Base-by-base conservation (phyloP, 140 eudicot species). In the Cichorium intybus region DNA sequence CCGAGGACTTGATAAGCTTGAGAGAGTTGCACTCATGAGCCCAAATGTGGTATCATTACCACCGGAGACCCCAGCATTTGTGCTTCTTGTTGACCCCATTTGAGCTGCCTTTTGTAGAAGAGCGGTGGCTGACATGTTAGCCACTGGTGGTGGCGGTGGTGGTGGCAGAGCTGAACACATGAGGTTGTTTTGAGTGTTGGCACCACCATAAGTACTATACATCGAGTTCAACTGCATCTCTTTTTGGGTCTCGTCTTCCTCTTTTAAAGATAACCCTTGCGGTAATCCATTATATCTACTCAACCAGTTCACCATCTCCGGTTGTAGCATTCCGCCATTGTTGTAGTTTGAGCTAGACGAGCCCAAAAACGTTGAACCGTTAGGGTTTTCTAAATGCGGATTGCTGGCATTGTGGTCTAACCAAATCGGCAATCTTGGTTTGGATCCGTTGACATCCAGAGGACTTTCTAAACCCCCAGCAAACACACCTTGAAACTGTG, bases 51-150 rank as follows among this genome's bases (percentile, higher is more conserved):
- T 68, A 11, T 68, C 75, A 7, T 66, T 74, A 28, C 75, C 80
- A 60, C 79, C 62, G 22, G 39, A 51, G 22, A 9, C 56, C 14
- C 56, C 39, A 0, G 69, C n/a, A 17, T 55, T 68, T 52, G 86
- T 80, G 57, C 82, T 77, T 63, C 88, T 84, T 11, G 95, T 84
- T 15, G 88, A 90, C 12, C 97, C 97, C 85, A 90, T 79, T 55
- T 85, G 90, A 33, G 97, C 95, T 11, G 97, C 97, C 54, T 83
- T 89, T 61, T 81, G 95, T 3, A 89, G 66, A 31, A 89, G 84
- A 0, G 97, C 97, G 6, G 97, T 90, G 7, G 97, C 97, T 0
- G 97, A 90, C 95, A 86, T 85, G 41, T 78, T 83, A 5, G 81
- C 73, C 11, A 72, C 56, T 33, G 70, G 67, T 14, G 72, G 29